Evolutionary conservation across 1,284 basidiomycete species (phyloP).

Genomic region (Cutaneotrichosporon spelunceum): DNA sequence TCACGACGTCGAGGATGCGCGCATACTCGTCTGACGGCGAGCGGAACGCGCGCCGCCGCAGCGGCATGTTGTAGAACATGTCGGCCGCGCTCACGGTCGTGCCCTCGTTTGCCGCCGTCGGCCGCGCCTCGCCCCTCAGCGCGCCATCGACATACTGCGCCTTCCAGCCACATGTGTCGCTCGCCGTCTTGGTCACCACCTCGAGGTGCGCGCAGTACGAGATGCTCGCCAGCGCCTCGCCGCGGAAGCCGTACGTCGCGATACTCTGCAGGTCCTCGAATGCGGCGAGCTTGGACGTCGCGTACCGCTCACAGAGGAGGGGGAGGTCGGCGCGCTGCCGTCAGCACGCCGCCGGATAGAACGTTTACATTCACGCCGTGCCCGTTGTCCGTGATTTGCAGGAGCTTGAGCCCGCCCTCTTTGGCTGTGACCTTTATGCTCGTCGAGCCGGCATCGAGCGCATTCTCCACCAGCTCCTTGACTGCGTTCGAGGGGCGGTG

Average conservation of each 20-base stretch:
- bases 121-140: constrained; percentile 72
- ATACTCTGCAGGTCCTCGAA: constrained; percentile 86
- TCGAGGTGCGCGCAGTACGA: constrained; percentile 88
- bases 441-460: constrained; percentile 86
- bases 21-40: constrained; percentile 88
- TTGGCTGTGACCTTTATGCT: constrained; percentile 84
- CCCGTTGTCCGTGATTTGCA: constrained; percentile 97
- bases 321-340: constrained; percentile 68
- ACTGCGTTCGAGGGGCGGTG: constrained; percentile 92
- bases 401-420: constrained; percentile 90
- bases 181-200: constrained; percentile 81
- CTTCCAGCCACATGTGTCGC: constrained; percentile 85
- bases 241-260: constrained; percentile 92
- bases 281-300: constrained; percentile 85
- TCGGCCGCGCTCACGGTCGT: constrained; percentile 92
- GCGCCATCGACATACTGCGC: constrained; percentile 74
- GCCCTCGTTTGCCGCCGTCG: constrained; percentile 91
- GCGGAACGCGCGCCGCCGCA: constrained; percentile 79
- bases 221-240: constrained; percentile 94
- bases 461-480: constrained; percentile 95
- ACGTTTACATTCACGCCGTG: constrained; percentile 76
- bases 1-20: constrained; percentile 87
- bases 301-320: constrained; percentile 90
- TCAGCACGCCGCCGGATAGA: neutral
- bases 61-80: constrained; percentile 91